Evolutionary conservation across 2,329 filamentous ascomycete species (phyloP), one percentile per base, ranked within the genome.

Genomic region (Cordyceps pruinosa): DNA sequence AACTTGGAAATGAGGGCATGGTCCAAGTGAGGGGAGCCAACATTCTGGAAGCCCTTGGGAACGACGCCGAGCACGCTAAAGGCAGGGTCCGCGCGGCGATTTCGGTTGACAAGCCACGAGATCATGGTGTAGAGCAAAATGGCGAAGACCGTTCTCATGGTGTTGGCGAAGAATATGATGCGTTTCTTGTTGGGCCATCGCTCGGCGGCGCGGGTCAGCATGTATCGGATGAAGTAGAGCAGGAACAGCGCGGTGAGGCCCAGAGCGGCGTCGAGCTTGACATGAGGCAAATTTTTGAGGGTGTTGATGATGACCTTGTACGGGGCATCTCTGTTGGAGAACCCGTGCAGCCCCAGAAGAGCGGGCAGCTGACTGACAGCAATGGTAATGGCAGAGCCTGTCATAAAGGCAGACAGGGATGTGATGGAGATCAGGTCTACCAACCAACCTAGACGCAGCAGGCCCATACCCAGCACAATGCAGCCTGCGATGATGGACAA

Each of bases 381-480:
- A 67, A 99, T 97, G 65, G 83, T 96, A 70, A 99, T 81, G 55
- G 93, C 91, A 5, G 93, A 96, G 2, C 93, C 93, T 0, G 94
- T 97, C 89, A 97, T 97, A 76, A 96, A 97, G 3, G 94, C 91
- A 0, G 89, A 92, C 55, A 97, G 89, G 0, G 92, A 89, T 1
- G 90, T 86, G 57, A 97, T 83, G 1, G 94, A 89, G 65, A 97
- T 97, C 66, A 97, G 82, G 63, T 97, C 91, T 48, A 97, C 91
- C 51, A 97, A 86, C 84, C 91, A 96, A 6, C 94, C 93, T 37
- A 86, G 81, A 47, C 92, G 85, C 44, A 89, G 75, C 3, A 97
- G 75, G 4, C 93, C 94, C 60, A 97, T 82, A 60, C 85, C 83
- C 50, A 87, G 78, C 37, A 97, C 87, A 58, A 97, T 88, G 35